Conservation (phyloP, 345 rosid species). For the Combretum micranthum region DNA sequence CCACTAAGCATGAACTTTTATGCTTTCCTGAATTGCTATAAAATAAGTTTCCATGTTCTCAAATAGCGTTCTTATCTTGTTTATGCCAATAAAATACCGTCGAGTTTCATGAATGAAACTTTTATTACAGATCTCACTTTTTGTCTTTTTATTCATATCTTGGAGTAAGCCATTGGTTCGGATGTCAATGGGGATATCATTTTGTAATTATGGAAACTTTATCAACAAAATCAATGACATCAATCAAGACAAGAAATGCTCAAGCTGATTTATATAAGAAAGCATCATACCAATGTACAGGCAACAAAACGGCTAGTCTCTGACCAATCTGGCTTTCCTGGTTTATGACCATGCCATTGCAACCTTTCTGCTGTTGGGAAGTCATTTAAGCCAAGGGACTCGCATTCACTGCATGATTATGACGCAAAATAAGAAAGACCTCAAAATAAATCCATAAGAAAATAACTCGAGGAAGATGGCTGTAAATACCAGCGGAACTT, state of each 20-base stretch:
- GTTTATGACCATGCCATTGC: slow-evolving; percentile 87
- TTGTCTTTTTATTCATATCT: too few species aligned
- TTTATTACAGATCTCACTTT: too few species aligned
- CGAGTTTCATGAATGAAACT: too few species aligned
- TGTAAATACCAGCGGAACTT: slow-evolving; percentile 66
- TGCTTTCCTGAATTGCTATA: too few species aligned
- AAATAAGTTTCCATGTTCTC: too few species aligned
- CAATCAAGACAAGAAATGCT: neutral
- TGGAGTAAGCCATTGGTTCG: too few species aligned
- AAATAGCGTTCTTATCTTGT: too few species aligned
- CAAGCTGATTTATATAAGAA: neutral
- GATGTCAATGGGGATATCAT: too few species aligned
- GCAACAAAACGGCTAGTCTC: slow-evolving; percentile 89
- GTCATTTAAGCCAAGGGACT: slow-evolving; percentile 70
- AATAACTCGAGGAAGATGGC: slow-evolving; percentile 4
- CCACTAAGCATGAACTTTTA: too few species aligned
- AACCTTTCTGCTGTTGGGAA: slow-evolving; percentile 89
- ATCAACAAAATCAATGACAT: neutral
- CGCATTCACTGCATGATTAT: slow-evolving; percentile 63
- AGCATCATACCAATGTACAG: slow-evolving; percentile 56
- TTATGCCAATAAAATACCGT: too few species aligned
- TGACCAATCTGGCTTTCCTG: slow-evolving; percentile 84
- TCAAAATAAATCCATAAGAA: slow-evolving; percentile 1
- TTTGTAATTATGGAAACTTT: too few species aligned
- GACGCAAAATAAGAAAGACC: neutral